Evolutionary conservation across 2,329 filamentous ascomycete species (phyloP).

Genomic region (Colletotrichum siamense): DNA sequence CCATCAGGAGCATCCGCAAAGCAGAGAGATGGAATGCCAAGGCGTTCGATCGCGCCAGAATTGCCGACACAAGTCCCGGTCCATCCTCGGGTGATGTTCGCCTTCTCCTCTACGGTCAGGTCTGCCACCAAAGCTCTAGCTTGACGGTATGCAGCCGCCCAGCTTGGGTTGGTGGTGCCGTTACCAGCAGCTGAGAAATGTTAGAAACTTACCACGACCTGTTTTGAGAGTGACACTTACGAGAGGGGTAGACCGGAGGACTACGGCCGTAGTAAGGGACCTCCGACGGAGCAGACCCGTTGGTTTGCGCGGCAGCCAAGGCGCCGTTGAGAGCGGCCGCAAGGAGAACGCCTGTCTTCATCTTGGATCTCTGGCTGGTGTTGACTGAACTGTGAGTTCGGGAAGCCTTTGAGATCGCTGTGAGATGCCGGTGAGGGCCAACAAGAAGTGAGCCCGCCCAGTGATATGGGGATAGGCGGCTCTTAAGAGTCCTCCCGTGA

Average conservation of each 20-base stretch:
- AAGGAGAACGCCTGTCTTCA: neutral
- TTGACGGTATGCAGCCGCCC: constrained; percentile 64
- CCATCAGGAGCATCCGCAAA: constrained; percentile 57
- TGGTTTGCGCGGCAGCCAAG: neutral
- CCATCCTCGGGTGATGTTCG: constrained; percentile 44
- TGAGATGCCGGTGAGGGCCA: neutral
- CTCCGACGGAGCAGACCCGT: constrained; percentile 4
- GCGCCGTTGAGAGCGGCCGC: neutral
- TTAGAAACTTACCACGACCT: neutral
- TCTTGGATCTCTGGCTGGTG: neutral
- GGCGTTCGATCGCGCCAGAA: constrained; percentile 48
- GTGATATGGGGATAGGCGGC: neutral
- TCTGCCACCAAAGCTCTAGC: constrained; percentile 62
- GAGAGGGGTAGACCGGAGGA: constrained; percentile 11
- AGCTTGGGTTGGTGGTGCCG: constrained; percentile 32
- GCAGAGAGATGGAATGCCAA: constrained; percentile 53
- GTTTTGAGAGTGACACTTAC: neutral
- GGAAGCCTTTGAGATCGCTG: neutral
- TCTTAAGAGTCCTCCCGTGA: neutral
- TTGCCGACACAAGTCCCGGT: constrained; percentile 47
- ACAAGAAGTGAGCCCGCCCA: neutral
- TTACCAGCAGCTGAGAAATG: neutral
- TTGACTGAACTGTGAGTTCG: neutral
- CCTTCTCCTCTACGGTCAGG: constrained; percentile 72
- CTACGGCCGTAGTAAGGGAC: constrained; percentile 14